Evolutionary conservation across 192 early-diverging fungal species (phyloP).

Genomic region (Podila minutissima): DNA sequence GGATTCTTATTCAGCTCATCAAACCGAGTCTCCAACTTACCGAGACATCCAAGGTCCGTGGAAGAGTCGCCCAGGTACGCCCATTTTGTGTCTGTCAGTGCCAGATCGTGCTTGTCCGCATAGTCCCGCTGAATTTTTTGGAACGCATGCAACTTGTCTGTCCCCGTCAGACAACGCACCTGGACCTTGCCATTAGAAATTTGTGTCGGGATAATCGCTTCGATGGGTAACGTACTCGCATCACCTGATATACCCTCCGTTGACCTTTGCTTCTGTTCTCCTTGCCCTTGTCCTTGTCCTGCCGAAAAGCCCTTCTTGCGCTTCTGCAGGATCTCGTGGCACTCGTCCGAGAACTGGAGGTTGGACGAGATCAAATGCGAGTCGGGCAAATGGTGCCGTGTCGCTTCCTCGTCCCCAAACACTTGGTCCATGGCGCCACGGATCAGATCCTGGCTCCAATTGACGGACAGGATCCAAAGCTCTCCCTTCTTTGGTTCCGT

Average conservation of each 20-base stretch:
- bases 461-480: constrained; percentile 40
- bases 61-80: constrained; percentile 44
- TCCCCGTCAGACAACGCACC: constrained; percentile 30
- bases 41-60: constrained; percentile 45
- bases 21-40: constrained; percentile 6
- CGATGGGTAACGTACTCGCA: not conserved
- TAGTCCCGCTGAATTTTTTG: constrained; percentile 25
- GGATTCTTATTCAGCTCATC: not conserved
- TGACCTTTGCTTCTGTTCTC: not conserved
- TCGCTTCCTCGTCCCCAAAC: constrained; percentile 44
- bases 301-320: not conserved
- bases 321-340: constrained; percentile 15
- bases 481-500: constrained; percentile 8
- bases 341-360: constrained; percentile 24
- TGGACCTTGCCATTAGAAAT: constrained; percentile 33
- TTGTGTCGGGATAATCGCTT: not conserved
- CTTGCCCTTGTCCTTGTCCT: not conserved
- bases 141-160: constrained; percentile 46
- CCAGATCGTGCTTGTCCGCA: constrained; percentile 19
- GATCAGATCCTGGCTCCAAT: constrained; percentile 49
- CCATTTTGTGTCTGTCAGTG: constrained; percentile 29
- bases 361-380: constrained; percentile 44
- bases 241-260: not conserved
- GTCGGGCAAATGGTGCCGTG: constrained; percentile 24
- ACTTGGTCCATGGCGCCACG: constrained; percentile 43